These are phyloP conservation scores for Mycena amicta DNA, from an alignment of 768 basidiomycete species.

Conservation along the genomic window DNA sequence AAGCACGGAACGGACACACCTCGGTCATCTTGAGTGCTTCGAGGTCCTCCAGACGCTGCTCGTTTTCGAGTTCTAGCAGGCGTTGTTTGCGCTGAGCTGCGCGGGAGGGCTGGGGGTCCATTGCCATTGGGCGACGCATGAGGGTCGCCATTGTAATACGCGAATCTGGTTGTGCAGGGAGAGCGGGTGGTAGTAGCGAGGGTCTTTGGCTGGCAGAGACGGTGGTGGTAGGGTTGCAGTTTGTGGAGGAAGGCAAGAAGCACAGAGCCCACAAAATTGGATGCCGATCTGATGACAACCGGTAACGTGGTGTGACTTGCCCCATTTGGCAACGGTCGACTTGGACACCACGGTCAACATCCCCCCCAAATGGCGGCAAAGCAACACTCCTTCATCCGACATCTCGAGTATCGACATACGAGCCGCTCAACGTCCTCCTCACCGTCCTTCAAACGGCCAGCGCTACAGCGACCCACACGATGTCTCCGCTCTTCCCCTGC, in stretches of 20 bases:
- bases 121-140: slow-evolving; percentile 18
- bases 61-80: slow-evolving; percentile 52
- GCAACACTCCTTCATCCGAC: not conserved
- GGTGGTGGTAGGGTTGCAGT: not conserved
- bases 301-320: not conserved
- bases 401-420: too few species aligned
- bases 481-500: not conserved
- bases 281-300: not conserved
- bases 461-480: not conserved
- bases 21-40: slow-evolving; percentile 62
- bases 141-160: slow-evolving; percentile 9
- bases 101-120: slow-evolving; percentile 33
- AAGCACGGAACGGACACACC: slow-evolving; percentile 30
- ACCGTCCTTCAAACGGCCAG: too few species aligned
- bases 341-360: not conserved
- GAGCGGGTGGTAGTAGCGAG: not conserved
- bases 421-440: too few species aligned
- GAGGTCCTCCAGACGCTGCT: slow-evolving; percentile 54
- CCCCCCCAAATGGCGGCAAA: not conserved
- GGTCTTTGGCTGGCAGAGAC: not conserved
- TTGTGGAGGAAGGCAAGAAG: not conserved
- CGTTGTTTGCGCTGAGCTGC: slow-evolving; percentile 49
- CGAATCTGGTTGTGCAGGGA: not conserved
- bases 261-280: not conserved
- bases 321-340: not conserved